phyloP scores from a whole-genome alignment of 371 early-diverging fungal species.

The Syncephalis fuscata region DNA sequence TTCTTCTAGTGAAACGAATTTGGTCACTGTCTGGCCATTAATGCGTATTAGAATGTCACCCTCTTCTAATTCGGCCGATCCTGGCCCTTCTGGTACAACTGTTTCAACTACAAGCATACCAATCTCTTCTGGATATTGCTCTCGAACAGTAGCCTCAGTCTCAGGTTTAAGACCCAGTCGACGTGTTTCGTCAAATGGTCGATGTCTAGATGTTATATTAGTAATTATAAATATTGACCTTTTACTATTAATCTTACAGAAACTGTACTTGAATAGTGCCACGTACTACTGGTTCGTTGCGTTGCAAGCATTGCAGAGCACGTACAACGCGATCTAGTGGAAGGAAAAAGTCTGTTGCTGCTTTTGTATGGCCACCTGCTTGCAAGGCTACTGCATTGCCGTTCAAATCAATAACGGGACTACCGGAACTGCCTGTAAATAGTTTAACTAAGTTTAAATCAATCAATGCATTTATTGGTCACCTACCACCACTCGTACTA shows the following conservation, averaged over 20 bases:
- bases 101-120: conserved; percentile 76
- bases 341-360: conserved; percentile 86
- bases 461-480: background rate
- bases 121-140: conserved; percentile 51
- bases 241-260: conserved; percentile 12
- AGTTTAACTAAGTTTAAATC: background rate
- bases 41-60: conserved; percentile 78
- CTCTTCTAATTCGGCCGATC: conserved; percentile 48
- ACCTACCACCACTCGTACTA: conserved; percentile 41
- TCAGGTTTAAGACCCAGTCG: conserved; percentile 44
- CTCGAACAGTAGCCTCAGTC: conserved; percentile 58
- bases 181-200: conserved; percentile 58
- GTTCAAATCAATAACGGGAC: conserved; percentile 82
- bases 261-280: conserved; percentile 84
- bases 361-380: conserved; percentile 63
- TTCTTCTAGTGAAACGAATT: conserved; percentile 70
- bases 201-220: conserved; percentile 14
- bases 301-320: conserved; percentile 54
- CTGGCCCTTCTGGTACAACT: conserved; percentile 75
- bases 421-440: conserved; percentile 40
- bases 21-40: conserved; percentile 58
- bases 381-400: conserved; percentile 88
- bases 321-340: conserved; percentile 70
- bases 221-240: background rate
- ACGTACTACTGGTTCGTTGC: conserved; percentile 50